These are phyloP conservation scores for Sisymbrium irio DNA, from an alignment of 345 rosid species.

Conservation along the genomic window DNA sequence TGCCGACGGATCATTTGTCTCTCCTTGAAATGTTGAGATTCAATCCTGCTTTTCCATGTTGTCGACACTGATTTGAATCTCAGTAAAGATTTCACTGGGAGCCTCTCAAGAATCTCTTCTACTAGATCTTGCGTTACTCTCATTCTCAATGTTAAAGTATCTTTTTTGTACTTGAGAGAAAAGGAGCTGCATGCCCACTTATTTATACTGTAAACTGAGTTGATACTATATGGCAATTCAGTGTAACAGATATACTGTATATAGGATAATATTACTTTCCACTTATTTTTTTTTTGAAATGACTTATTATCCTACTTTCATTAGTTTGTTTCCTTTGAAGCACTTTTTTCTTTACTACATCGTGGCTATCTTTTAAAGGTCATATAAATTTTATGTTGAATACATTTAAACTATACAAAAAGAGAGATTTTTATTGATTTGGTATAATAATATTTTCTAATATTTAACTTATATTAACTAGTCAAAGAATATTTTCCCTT, in stretches of 20 bases:
- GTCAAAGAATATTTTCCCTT: background rate
- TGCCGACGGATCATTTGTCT: background rate
- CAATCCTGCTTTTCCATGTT: background rate
- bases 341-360: background rate
- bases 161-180: background rate
- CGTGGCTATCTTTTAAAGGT: background rate
- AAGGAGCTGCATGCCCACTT: background rate
- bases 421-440: background rate
- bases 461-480: background rate
- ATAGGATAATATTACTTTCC: background rate
- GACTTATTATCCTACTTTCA: background rate
- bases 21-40: background rate
- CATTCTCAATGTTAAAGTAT: background rate
- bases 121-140: background rate
- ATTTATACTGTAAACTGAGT: background rate
- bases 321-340: too few relatives aligned
- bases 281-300: background rate
- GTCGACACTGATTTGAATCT: background rate
- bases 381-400: background rate
- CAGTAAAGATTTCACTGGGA: background rate
- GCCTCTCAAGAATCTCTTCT: slow-evolving; percentile 5
- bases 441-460: too few relatives aligned
- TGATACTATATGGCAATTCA: background rate
- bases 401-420: background rate
- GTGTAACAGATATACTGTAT: background rate